Evolutionary conservation across 768 basidiomycete species (phyloP).

Genomic region (Hydnum rufescens): DNA sequence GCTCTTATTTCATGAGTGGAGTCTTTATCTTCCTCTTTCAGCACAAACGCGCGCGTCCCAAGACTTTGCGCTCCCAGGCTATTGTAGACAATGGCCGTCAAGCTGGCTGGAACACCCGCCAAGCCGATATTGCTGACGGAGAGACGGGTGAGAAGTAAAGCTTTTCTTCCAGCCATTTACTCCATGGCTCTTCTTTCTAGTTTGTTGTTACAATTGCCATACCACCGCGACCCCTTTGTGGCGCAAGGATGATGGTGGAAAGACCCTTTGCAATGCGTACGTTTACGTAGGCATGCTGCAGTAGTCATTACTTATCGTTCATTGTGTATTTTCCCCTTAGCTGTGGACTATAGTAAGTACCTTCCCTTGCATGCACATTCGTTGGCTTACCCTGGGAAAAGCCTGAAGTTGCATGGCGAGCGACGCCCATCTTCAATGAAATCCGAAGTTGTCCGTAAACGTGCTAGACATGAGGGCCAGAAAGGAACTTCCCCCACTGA

Average conservation of each 20-base stretch:
- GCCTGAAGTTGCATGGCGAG: slow-evolving; percentile 69
- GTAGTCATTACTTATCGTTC: too few species aligned
- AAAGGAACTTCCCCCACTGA: slow-evolving; percentile 23
- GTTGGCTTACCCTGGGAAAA: slow-evolving; percentile 13
- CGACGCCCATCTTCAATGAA: slow-evolving; percentile 82
- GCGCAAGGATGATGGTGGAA: slow-evolving; percentile 82
- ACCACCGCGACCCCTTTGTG: slow-evolving; percentile 77
- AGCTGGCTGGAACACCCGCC: slow-evolving; percentile 43
- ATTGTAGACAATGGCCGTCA: slow-evolving; percentile 36
- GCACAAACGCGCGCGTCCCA: slow-evolving; percentile 79
- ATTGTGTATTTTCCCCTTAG: too few species aligned
- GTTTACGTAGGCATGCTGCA: too few species aligned
- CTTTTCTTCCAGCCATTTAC: slow-evolving; percentile 4
- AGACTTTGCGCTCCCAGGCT: slow-evolving; percentile 64
- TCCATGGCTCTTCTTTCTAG: slow-evolving; percentile 18
- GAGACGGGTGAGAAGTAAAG: neutral
- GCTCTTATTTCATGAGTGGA: neutral
- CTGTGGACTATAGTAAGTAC: slow-evolving; percentile 53
- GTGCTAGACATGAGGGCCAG: slow-evolving; percentile 50
- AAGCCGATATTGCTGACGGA: slow-evolving; percentile 43
- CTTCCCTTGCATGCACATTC: slow-evolving; percentile 1
- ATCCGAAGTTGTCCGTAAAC: slow-evolving; percentile 74
- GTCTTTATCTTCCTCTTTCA: slow-evolving; percentile 16
- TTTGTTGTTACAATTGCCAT: slow-evolving; percentile 80
- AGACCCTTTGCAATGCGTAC: slow-evolving; percentile 80